These are phyloP conservation scores for Dichotomocladium elegans DNA, from an alignment of 371 early-diverging fungal species.

Conservation along the genomic window DNA sequence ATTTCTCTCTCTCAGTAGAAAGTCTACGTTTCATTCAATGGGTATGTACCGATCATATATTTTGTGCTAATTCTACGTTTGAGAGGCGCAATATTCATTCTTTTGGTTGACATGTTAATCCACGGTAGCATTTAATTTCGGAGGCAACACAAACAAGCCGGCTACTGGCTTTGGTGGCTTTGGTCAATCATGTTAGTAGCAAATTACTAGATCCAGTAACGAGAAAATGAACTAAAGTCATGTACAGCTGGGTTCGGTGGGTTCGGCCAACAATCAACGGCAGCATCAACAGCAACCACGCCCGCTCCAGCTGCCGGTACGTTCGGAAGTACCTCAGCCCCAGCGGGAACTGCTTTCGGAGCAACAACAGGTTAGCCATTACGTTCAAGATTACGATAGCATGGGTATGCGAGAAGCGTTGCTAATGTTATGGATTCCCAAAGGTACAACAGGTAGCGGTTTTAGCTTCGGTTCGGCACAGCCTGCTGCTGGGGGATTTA, in stretches of 20 bases:
- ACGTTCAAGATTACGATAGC: too few relatives aligned
- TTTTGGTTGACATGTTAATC: too few relatives aligned
- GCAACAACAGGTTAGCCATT: too few relatives aligned
- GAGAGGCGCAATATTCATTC: too few relatives aligned
- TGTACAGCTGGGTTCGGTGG: constrained; percentile 17
- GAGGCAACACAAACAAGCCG: constrained; percentile 24
- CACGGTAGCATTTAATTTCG: constrained; percentile 37
- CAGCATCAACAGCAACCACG: constrained; percentile 7
- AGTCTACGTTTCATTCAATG: too few relatives aligned
- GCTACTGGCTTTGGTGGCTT: constrained; percentile 17
- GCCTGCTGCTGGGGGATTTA: constrained; percentile 11
- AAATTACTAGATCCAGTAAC: not conserved
- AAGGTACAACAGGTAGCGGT: not conserved
- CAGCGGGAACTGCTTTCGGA: constrained; percentile 5
- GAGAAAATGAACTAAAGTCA: not conserved
- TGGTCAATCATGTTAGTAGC: constrained; percentile 9
- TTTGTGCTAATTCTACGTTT: too few relatives aligned
- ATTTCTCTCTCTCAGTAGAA: too few relatives aligned
- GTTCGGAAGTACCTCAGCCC: not conserved
- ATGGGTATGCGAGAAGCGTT: too few relatives aligned
- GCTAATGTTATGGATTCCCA: too few relatives aligned
- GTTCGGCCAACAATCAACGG: constrained; percentile 16
- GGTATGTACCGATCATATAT: too few relatives aligned
- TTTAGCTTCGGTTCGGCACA: constrained; percentile 12
- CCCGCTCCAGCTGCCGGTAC: not conserved